Conservation (phyloP, 208 protist species). For the Trypanosoma caninum region DNA sequence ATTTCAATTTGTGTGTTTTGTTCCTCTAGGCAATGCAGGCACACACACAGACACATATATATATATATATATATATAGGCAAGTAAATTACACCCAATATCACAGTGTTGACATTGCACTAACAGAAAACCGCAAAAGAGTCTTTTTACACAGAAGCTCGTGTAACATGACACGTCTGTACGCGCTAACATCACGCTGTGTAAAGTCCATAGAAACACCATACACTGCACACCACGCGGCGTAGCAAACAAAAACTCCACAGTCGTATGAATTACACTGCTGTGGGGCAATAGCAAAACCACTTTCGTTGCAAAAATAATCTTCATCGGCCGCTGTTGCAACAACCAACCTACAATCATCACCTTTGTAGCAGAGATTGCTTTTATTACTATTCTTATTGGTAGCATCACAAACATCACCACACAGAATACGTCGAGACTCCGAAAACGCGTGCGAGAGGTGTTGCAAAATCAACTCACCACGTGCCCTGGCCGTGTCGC, state of each 20-base stretch:
- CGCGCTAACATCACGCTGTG: conserved; percentile 37
- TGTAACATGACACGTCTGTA: conserved; percentile 55
- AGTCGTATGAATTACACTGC: conserved; percentile 72
- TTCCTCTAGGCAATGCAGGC: background rate
- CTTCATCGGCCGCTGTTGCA: background rate
- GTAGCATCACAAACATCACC: background rate
- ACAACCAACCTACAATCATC: conserved; percentile 1
- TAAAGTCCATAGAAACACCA: conserved; percentile 50
- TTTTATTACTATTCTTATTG: background rate
- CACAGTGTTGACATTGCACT: background rate
- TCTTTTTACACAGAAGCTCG: conserved; percentile 42
- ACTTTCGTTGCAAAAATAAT: background rate
- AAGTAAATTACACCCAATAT: too few relatives aligned
- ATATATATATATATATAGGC: too few relatives aligned
- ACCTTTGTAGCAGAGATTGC: background rate
- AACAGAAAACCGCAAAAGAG: conserved; percentile 55
- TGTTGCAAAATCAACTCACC: conserved; percentile 26
- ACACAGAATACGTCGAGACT: conserved; percentile 28
- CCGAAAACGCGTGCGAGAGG: conserved; percentile 39
- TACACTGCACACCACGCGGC: conserved; percentile 64
- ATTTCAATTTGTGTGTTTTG: too few relatives aligned
- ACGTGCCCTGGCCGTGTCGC: conserved; percentile 10
- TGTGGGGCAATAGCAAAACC: conserved; percentile 52
- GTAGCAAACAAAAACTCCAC: conserved; percentile 83
- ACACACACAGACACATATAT: background rate